These are phyloP conservation scores for Blastobotrys ciferrii DNA, from an alignment of 1,139 yeast species.

Conservation along the genomic window DNA sequence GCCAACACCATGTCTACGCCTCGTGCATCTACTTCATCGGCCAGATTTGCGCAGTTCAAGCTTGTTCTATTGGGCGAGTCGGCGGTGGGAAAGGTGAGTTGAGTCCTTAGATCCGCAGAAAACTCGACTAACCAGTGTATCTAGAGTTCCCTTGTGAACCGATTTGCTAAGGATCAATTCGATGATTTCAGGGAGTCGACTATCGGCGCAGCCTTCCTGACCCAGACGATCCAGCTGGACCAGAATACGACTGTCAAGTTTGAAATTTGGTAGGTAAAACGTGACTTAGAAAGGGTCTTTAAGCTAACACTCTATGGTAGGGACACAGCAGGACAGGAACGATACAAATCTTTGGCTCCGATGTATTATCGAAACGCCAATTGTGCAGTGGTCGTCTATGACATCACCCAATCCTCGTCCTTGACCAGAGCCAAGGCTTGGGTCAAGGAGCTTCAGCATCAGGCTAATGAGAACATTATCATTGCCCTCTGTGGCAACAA, in stretches of 20 bases:
- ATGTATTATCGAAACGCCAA: conserved; percentile 89
- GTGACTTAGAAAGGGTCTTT: not conserved
- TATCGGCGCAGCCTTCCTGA: conserved; percentile 94
- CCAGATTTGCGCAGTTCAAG: conserved; percentile 65
- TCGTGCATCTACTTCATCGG: conserved; percentile 36
- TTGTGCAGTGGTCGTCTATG: conserved; percentile 83
- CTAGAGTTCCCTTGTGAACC: conserved; percentile 70
- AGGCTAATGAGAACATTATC: conserved; percentile 78
- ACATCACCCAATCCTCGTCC: conserved; percentile 62
- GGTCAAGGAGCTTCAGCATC: conserved; percentile 92
- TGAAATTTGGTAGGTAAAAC: conserved; percentile 42
- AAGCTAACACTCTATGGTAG: conserved; percentile 38
- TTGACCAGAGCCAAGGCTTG: conserved; percentile 89
- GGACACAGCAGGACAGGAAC: conserved; percentile 95
- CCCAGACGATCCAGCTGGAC: conserved; percentile 77
- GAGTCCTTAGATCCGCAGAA: no score
- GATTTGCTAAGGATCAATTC: conserved; percentile 92
- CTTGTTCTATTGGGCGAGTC: conserved; percentile 90
- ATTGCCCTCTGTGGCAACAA: conserved; percentile 86
- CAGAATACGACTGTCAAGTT: conserved; percentile 49
- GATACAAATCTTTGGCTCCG: conserved; percentile 86
- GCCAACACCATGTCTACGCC: conserved; percentile 30
- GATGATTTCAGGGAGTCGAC: conserved; percentile 94
- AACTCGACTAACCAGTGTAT: not conserved
- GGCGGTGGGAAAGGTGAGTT: conserved; percentile 80